These are phyloP conservation scores for Zygotorulaspora danielsina DNA, from an alignment of 805 yeast species.

Conservation along the genomic window DNA sequence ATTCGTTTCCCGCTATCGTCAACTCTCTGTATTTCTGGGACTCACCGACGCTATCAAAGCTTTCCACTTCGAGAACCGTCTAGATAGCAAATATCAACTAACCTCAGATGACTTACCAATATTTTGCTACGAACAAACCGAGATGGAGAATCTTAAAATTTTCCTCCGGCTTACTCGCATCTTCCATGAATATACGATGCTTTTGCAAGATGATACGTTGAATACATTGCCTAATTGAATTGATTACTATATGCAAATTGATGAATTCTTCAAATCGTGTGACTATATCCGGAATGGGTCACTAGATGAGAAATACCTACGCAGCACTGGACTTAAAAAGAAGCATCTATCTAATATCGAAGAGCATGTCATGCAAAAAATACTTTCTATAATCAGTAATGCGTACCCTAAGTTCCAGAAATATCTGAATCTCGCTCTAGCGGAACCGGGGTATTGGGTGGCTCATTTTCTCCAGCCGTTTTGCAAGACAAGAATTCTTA, in stretches of 20 bases:
- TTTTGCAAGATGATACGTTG: conserved; percentile 11
- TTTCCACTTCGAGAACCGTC: conserved; percentile 9
- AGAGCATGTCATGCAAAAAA: conserved; percentile 2
- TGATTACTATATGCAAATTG: conserved; percentile 14
- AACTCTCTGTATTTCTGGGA: conserved; percentile 9
- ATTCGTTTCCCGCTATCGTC: conserved; percentile 13
- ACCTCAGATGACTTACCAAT: conserved; percentile 8
- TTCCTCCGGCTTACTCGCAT: conserved; percentile 13
- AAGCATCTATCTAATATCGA: conserved; percentile 9
- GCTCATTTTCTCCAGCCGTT: conserved; percentile 16
- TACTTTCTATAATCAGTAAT: conserved; percentile 6
- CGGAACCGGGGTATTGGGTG: conserved; percentile 15
- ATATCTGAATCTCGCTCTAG: conserved; percentile 9
- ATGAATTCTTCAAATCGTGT: conserved; percentile 11
- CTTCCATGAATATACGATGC: conserved; percentile 13
- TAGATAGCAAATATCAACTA: conserved; percentile 9
- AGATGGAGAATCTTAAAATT: conserved; percentile 6
- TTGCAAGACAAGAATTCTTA: conserved; percentile 10
- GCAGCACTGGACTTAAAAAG: conserved; percentile 7
- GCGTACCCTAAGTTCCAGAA: conserved; percentile 12
- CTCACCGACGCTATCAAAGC: conserved; percentile 4
- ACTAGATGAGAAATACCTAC: conserved; percentile 7
- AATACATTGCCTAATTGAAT: conserved; percentile 8
- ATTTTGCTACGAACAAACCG: conserved; percentile 11
- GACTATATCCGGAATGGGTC: conserved; percentile 10